A percentile compares a stretch with the other conserved stretches of the same genome.
Evolutionary conservation across 768 basidiomycete genomes (phyloP).

Genomic region (Pisolithus albus): DNA sequence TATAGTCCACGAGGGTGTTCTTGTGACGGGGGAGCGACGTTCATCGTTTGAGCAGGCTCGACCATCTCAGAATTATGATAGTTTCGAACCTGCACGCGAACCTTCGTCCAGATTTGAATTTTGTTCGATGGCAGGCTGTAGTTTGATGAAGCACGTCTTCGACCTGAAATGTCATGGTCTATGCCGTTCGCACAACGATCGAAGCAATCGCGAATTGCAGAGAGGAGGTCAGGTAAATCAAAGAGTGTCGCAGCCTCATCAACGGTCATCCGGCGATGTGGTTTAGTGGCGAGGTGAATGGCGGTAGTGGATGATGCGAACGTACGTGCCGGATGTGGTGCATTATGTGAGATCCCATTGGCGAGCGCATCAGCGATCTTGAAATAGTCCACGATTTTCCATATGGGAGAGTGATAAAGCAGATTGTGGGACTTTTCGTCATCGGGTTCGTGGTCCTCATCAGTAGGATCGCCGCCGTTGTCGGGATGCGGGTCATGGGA

Average conservation of each 20-base stretch:
- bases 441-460: not conserved
- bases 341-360: not conserved
- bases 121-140: not conserved
- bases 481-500: not conserved
- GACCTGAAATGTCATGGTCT: too few relatives aligned
- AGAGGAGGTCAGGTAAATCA: not conserved
- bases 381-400: not conserved
- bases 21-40: too few relatives aligned
- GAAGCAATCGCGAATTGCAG: not conserved
- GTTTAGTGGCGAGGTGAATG: constrained; percentile 4
- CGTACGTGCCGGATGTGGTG: not conserved
- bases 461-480: not conserved
- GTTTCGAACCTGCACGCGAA: not conserved
- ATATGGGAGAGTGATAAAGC: not conserved
- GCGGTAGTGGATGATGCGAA: constrained; percentile 1
- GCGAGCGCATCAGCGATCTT: not conserved
- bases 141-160: not conserved
- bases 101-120: not conserved
- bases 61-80: too few relatives aligned
- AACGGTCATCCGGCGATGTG: not conserved
- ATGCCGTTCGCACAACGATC: not conserved
- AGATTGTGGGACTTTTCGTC: not conserved
- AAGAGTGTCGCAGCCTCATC: not conserved
- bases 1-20: too few relatives aligned
- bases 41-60: too few relatives aligned